Evolutionary conservation across 306 rosid genomes (phyloP).

Genomic region (Chamaecrista fasciculata): DNA sequence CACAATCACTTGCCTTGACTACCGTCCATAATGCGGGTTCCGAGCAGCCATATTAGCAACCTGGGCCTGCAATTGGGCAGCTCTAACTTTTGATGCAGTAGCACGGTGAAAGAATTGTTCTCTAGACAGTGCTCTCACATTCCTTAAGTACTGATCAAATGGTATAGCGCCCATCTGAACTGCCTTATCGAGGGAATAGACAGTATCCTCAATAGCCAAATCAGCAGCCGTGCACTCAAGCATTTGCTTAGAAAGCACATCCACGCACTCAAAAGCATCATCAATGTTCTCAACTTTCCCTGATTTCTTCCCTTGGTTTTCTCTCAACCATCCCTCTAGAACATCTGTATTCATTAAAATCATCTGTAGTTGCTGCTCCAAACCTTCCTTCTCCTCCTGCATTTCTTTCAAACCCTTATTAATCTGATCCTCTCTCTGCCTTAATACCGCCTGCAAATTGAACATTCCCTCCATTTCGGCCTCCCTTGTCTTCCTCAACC

Average conservation of each 20-base stretch:
- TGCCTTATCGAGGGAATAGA: constrained; percentile 81
- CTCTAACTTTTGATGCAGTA: constrained; percentile 65
- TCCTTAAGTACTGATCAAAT: constrained; percentile 82
- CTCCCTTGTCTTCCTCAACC: constrained; percentile 54
- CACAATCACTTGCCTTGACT: constrained; percentile 18
- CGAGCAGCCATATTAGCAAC: constrained; percentile 80
- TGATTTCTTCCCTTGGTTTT: constrained; percentile 57
- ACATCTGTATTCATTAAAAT: constrained; percentile 81
- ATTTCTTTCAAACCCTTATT: constrained; percentile 51
- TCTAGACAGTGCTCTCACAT: constrained; percentile 75
- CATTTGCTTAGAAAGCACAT: constrained; percentile 74
- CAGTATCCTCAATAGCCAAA: constrained; percentile 78
- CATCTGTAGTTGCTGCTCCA: constrained; percentile 93
- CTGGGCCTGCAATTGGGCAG: constrained; percentile 84
- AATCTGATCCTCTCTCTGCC: constrained; percentile 54
- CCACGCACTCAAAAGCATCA: constrained; percentile 72
- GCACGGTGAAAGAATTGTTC: constrained; percentile 91
- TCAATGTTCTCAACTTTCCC: constrained; percentile 36
- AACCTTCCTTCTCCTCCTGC: constrained; percentile 73
- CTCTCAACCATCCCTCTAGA: constrained; percentile 75
- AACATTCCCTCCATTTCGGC: constrained; percentile 61
- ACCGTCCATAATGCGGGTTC: constrained; percentile 53
- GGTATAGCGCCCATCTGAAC: constrained; percentile 71
- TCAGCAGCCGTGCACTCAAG: constrained; percentile 75
- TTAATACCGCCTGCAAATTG: constrained; percentile 44